Conservation (phyloP, 306 rosid genomes). For the Cicer cuneatum region DNA sequence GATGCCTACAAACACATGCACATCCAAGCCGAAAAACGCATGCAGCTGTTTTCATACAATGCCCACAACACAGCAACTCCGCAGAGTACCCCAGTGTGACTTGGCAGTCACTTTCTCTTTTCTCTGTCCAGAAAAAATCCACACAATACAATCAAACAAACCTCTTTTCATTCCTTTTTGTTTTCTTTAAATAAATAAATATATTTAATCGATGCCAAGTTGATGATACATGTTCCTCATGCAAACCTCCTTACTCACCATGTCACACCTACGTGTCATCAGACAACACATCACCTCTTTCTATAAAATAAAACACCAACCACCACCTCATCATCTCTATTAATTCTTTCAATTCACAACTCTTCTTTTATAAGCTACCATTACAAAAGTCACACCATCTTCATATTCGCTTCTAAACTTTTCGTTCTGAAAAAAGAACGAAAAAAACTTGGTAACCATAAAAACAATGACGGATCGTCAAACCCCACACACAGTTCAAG, state of each 20-base stretch:
- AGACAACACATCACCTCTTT: slow-evolving; percentile 26
- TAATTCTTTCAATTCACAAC: background rate
- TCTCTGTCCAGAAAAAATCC: background rate
- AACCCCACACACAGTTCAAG: slow-evolving; percentile 65
- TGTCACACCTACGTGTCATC: slow-evolving; percentile 70
- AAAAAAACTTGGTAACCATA: slow-evolving; percentile 41
- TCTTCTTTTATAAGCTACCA: too few relatives aligned
- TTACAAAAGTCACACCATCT: too few relatives aligned
- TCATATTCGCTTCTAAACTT: background rate
- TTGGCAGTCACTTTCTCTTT: background rate
- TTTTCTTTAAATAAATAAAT: background rate
- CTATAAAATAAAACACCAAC: slow-evolving; percentile 48
- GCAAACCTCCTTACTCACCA: slow-evolving; percentile 75
- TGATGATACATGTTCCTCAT: slow-evolving; percentile 84
- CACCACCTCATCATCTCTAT: background rate
- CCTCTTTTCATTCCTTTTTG: background rate
- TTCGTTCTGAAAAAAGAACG: background rate
- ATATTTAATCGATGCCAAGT: background rate
- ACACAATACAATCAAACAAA: background rate
- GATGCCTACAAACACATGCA: too few relatives aligned
- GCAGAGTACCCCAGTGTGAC: background rate
- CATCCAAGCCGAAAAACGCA: background rate
- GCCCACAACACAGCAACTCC: slow-evolving; percentile 1
- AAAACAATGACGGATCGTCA: slow-evolving; percentile 54
- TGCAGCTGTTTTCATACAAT: background rate